Evolutionary conservation across 2,329 filamentous ascomycete species (phyloP).

Genomic region (Epichloe amarillans): DNA sequence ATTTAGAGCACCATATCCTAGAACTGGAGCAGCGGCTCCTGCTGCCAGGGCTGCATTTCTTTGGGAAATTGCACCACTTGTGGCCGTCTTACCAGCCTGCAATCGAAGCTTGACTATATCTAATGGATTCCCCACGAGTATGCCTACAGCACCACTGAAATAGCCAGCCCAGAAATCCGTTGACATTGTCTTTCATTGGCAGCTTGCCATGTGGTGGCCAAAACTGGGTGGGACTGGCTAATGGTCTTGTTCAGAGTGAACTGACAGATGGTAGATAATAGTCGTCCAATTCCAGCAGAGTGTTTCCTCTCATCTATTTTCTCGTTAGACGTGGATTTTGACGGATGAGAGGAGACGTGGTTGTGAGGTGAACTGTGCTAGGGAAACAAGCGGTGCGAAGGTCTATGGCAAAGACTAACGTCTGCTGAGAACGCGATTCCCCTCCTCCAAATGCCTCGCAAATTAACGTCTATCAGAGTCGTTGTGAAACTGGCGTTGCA

Average conservation of each 20-base stretch:
- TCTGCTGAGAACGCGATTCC: no score
- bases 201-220: background rate
- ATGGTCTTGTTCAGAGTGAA: background rate
- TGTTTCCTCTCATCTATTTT: background rate
- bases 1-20: conserved; percentile 85
- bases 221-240: background rate
- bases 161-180: conserved; percentile 93
- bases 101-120: conserved; percentile 53
- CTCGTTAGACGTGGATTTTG: background rate
- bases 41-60: conserved; percentile 30
- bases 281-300: background rate
- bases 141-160: conserved; percentile 71
- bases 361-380: background rate
- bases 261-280: background rate
- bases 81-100: conserved; percentile 39
- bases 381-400: no score
- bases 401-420: no score
- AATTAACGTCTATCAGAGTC: no score
- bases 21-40: conserved; percentile 71
- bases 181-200: conserved; percentile 42
- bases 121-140: conserved; percentile 79
- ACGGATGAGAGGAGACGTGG: background rate
- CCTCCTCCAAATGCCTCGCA: no score
- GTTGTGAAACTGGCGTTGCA: no score
- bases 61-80: conserved; percentile 9